phyloP scores from a whole-genome alignment of 1,139 yeast genomes.

The Taphrina sp. region DNA sequence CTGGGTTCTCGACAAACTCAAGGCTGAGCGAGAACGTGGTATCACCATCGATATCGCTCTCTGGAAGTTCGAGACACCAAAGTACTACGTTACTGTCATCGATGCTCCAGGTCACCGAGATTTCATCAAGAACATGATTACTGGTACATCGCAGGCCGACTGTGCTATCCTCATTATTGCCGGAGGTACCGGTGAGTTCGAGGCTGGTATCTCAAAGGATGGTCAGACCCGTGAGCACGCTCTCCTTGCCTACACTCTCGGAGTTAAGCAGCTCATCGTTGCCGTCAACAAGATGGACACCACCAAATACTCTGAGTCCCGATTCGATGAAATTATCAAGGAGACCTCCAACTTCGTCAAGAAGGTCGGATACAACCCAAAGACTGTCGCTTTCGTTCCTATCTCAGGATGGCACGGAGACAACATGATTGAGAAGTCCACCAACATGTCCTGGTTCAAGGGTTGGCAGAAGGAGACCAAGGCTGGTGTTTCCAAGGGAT shows the following conservation, averaged over 20 bases:
- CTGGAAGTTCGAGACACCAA: constrained; percentile 95
- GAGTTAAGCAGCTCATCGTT: constrained; percentile 84
- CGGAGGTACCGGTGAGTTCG: constrained; percentile 92
- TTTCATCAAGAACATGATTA: constrained; percentile 92
- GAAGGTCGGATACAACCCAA: constrained; percentile 93
- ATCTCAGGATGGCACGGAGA: constrained; percentile 95
- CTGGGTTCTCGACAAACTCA: constrained; percentile 92
- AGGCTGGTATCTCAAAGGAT: constrained; percentile 91
- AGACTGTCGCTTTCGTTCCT: constrained; percentile 87
- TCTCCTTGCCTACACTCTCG: constrained; percentile 82
- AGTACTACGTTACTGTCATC: constrained; percentile 87
- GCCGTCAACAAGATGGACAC: constrained; percentile 95
- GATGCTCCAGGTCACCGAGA: constrained; percentile 98
- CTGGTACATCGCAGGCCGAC: constrained; percentile 94
- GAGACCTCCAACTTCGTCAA: constrained; percentile 84
- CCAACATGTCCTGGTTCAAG: constrained; percentile 90
- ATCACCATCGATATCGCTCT: constrained; percentile 92
- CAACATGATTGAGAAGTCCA: constrained; percentile 81
- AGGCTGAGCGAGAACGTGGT: constrained; percentile 98
- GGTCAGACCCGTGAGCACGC: constrained; percentile 96
- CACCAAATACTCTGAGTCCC: constrained; percentile 77
- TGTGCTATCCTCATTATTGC: constrained; percentile 88
- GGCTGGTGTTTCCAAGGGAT: constrained; percentile 69
- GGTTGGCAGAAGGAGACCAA: constrained; percentile 87
- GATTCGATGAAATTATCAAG: constrained; percentile 79